Conservation (phyloP, 495 filamentous ascomycete genomes). For the Aspergillus coremiiformis region DNA sequence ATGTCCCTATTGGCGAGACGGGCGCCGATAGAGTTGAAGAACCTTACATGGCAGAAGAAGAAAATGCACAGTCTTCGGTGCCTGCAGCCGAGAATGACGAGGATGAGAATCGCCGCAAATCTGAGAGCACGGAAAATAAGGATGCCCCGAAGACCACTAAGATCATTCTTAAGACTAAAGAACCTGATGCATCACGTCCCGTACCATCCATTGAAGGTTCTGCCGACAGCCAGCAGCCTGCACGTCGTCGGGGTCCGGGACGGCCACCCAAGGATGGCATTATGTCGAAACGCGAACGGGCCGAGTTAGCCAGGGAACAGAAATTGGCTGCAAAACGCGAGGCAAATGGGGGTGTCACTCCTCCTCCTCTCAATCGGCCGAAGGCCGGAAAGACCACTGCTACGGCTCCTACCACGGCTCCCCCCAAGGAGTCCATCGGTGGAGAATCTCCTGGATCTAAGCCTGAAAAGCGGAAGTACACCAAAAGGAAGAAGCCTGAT, state of each 20-base stretch:
- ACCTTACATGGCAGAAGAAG: conserved; percentile 40
- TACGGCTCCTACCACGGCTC: conserved; percentile 1
- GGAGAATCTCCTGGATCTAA: conserved; percentile 49
- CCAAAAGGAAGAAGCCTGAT: conserved; percentile 61
- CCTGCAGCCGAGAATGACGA: conserved; percentile 32
- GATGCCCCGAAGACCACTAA: conserved; percentile 30
- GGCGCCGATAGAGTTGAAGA: conserved; percentile 64
- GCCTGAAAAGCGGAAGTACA: conserved; percentile 71
- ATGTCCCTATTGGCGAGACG: conserved; percentile 60
- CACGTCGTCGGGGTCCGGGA: conserved; percentile 74
- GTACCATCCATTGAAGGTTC: conserved; percentile 30
- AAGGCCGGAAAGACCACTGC: conserved; percentile 51
- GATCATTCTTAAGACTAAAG: conserved; percentile 35
- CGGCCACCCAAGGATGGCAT: conserved; percentile 87
- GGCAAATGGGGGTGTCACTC: conserved; percentile 38
- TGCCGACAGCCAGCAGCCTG: conserved; percentile 37
- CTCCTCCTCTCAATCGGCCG: conserved; percentile 44
- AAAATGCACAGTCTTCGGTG: conserved; percentile 29
- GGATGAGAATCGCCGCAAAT: conserved; percentile 22
- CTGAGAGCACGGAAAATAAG: conserved; percentile 29
- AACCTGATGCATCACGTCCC: conserved; percentile 20
- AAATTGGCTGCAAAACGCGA: conserved; percentile 43
- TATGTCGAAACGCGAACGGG: conserved; percentile 80
- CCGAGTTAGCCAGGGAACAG: conserved; percentile 57
- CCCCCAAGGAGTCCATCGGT: conserved; percentile 34